These are phyloP conservation scores for Coprinopsis sp. DNA, from an alignment of 768 basidiomycete species.

Conservation along the genomic window DNA sequence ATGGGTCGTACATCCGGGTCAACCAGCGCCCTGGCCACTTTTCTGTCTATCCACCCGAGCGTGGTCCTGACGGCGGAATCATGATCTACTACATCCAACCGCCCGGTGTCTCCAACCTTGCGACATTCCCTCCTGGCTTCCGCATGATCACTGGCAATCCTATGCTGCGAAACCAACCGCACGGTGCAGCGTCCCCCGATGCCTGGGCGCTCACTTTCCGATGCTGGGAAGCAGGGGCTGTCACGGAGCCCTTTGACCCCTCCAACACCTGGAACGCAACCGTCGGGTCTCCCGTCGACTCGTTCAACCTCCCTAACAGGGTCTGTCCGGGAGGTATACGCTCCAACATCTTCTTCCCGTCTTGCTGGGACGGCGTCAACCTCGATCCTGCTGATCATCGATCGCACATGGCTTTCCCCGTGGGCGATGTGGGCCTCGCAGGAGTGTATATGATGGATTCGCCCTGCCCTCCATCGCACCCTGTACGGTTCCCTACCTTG, in stretches of 20 bases:
- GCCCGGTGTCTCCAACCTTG: slow-evolving; percentile 31
- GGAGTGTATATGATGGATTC: slow-evolving; percentile 15
- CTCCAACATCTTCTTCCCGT: slow-evolving; percentile 37
- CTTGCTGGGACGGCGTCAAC: slow-evolving; percentile 43
- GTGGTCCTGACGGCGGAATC: slow-evolving; percentile 20
- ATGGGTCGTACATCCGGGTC: slow-evolving; percentile 32
- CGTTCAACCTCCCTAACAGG: slow-evolving; percentile 28
- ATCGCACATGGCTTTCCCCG: slow-evolving; percentile 32
- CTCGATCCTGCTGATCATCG: slow-evolving; percentile 36
- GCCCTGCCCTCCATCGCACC: slow-evolving; percentile 34
- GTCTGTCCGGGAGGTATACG: slow-evolving; percentile 36
- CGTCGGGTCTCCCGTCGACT: slow-evolving; percentile 33
- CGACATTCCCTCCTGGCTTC: slow-evolving; percentile 33
- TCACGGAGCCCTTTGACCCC: slow-evolving; percentile 24
- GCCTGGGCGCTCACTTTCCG: slow-evolving; percentile 1
- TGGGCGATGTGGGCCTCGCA: not conserved
- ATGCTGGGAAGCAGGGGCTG: slow-evolving; percentile 27
- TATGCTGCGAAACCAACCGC: not conserved
- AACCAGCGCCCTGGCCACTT: slow-evolving; percentile 2
- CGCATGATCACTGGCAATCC: too few species aligned
- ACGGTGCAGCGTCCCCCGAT: not conserved
- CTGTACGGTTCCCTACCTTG: slow-evolving; percentile 33
- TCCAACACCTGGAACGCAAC: slow-evolving; percentile 28
- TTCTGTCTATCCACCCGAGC: not conserved
- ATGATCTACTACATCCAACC: slow-evolving; percentile 38